These are phyloP conservation scores for Colletotrichum coccodes DNA, from an alignment of 2,329 filamentous ascomycete species.

Conservation along the genomic window DNA sequence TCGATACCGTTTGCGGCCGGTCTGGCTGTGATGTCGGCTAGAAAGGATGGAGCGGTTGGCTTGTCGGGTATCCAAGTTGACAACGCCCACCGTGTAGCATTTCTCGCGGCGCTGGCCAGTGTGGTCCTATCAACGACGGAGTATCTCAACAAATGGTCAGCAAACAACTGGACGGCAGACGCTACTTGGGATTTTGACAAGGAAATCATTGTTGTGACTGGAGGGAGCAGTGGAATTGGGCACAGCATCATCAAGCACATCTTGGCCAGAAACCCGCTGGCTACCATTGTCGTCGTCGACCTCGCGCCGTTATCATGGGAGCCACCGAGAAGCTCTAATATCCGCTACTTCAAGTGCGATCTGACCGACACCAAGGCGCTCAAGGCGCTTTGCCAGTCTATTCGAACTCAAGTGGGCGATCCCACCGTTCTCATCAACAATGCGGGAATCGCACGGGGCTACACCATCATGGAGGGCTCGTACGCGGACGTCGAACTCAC, in stretches of 20 bases:
- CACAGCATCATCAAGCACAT: slow-evolving; percentile 45
- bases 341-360: slow-evolving; percentile 50
- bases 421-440: slow-evolving; percentile 50
- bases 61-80: slow-evolving; percentile 6
- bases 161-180: slow-evolving; percentile 39
- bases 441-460: slow-evolving; percentile 43
- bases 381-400: slow-evolving; percentile 38
- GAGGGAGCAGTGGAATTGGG: slow-evolving; percentile 55
- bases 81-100: slow-evolving; percentile 6
- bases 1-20: slow-evolving; percentile 33
- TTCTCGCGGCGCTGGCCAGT: slow-evolving; percentile 27
- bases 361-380: slow-evolving; percentile 46
- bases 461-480: slow-evolving; percentile 40
- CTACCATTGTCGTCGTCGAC: slow-evolving; percentile 46
- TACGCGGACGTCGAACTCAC: slow-evolving; percentile 43
- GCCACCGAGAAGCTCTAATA: slow-evolving; percentile 32
- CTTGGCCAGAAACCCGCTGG: slow-evolving; percentile 37
- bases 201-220: slow-evolving; percentile 56
- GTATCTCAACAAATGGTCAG: slow-evolving; percentile 36
- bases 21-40: slow-evolving; percentile 21
- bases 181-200: slow-evolving; percentile 47
- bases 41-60: neutral
- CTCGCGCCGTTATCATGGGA: slow-evolving; percentile 43
- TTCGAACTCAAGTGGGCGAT: slow-evolving; percentile 46
- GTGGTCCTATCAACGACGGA: slow-evolving; percentile 35